These are phyloP conservation scores for Mucor sp. DNA, from an alignment of 371 early-diverging fungal species.

Conservation along the genomic window DNA sequence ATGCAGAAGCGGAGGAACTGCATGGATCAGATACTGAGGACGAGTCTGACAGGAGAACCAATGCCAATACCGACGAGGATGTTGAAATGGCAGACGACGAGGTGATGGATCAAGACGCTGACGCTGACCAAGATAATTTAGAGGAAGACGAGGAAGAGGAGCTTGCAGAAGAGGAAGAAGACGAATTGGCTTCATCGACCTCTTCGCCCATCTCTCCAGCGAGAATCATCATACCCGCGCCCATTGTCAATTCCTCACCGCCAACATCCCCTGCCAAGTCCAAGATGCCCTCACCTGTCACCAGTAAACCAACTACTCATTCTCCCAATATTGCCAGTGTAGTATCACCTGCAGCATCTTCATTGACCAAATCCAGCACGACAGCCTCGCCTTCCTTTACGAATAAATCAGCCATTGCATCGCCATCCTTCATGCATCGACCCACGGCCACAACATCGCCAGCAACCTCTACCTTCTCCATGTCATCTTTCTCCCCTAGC, in stretches of 20 bases:
- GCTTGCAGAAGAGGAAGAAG: conserved; percentile 27
- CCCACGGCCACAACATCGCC: not conserved
- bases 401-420: too few relatives aligned
- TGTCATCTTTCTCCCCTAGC: not conserved
- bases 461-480: not conserved
- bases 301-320: not conserved
- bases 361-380: not conserved
- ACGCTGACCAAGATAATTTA: conserved; percentile 6
- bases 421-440: not conserved
- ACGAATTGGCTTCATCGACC: conserved; percentile 38
- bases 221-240: conserved; percentile 1
- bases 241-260: not conserved
- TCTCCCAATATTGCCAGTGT: not conserved
- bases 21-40: not conserved
- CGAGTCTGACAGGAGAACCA: not conserved
- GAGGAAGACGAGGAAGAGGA: conserved; percentile 7
- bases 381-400: not conserved
- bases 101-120: conserved; percentile 7
- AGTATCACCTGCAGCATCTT: not conserved
- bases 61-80: not conserved
- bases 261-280: not conserved
- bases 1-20: not conserved
- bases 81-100: conserved; percentile 13
- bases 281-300: not conserved
- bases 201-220: conserved; percentile 33